phyloP scores from a whole-genome alignment of 495 filamentous ascomycete species.

The Staphylotrichum longicolle region DNA sequence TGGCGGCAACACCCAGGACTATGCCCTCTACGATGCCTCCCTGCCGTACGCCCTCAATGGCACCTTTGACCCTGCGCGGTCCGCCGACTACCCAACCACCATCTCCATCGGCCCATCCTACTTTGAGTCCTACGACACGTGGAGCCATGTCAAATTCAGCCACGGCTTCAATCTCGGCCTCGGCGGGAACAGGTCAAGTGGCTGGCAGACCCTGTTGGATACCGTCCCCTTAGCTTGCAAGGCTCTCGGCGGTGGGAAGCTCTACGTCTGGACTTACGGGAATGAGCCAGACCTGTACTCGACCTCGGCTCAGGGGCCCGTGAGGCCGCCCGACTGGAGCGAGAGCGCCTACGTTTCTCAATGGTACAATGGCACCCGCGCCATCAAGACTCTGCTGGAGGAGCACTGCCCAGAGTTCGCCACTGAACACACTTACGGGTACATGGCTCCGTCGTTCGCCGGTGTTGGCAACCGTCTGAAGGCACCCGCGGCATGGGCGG shows the following conservation, averaged over 20 bases:
- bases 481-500: conserved; percentile 49
- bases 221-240: conserved; percentile 61
- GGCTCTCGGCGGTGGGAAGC: conserved; percentile 48
- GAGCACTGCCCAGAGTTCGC: conserved; percentile 53
- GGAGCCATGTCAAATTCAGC: conserved; percentile 54
- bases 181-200: conserved; percentile 53
- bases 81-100: conserved; percentile 59
- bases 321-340: conserved; percentile 54
- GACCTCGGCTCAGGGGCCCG: conserved; percentile 51
- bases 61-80: conserved; percentile 49
- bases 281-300: conserved; percentile 68
- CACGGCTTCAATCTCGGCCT: conserved; percentile 64
- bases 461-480: conserved; percentile 55
- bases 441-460: conserved; percentile 60
- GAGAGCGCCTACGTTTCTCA: conserved; percentile 59
- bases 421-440: conserved; percentile 45
- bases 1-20: conserved; percentile 63
- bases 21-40: conserved; percentile 57
- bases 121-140: conserved; percentile 65
- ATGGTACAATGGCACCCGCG: conserved; percentile 56
- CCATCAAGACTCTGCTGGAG: conserved; percentile 49
- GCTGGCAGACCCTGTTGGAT: conserved; percentile 51
- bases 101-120: conserved; percentile 60
- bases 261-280: conserved; percentile 61
- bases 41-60: conserved; percentile 54